Percentiles rank a stretch among this genome's conserved stretches.
These are phyloP conservation scores for Pyronema domesticum DNA, from an alignment of 495 filamentous ascomycete species.

Conservation along the genomic window DNA sequence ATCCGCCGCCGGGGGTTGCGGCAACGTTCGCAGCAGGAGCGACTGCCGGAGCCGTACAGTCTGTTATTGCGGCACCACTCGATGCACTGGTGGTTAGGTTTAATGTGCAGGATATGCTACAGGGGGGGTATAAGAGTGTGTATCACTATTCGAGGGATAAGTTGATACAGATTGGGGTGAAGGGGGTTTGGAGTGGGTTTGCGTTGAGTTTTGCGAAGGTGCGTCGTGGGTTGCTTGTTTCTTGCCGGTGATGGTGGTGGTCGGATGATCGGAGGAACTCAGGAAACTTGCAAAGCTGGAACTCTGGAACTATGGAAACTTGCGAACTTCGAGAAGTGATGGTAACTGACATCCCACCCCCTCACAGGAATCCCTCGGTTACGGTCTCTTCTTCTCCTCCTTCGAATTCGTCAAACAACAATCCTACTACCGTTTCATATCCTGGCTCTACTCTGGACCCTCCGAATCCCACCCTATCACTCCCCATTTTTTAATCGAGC, in stretches of 20 bases:
- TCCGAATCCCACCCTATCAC: slow-evolving; percentile 32
- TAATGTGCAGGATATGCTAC: slow-evolving; percentile 48
- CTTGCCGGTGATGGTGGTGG: too few species aligned
- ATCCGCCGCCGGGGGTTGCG: slow-evolving; percentile 49
- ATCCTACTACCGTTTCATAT: slow-evolving; percentile 62
- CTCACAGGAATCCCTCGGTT: slow-evolving; percentile 49
- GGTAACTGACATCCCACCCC: not conserved
- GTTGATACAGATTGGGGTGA: slow-evolving; percentile 55
- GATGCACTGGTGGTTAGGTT: slow-evolving; percentile 74
- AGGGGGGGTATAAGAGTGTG: slow-evolving; percentile 56
- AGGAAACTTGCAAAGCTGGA: not conserved
- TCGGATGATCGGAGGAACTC: too few species aligned
- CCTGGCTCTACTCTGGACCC: slow-evolving; percentile 50
- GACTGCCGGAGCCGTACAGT: slow-evolving; percentile 59
- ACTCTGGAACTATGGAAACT: not conserved
- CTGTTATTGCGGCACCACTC: slow-evolving; percentile 65
- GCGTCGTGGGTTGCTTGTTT: not conserved
- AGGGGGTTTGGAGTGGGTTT: slow-evolving; percentile 73
- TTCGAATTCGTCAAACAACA: slow-evolving; percentile 84
- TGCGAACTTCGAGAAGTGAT: not conserved
- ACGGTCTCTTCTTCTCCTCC: slow-evolving; percentile 63
- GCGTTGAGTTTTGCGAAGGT: slow-evolving; percentile 51
- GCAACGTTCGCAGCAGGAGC: slow-evolving; percentile 63
- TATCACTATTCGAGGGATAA: slow-evolving; percentile 64
- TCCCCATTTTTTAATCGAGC: slow-evolving; percentile 75